Evolutionary conservation across 164 flowering plant species (phyloP), one percentile per base, ranked within the genome.

Genomic region (Vitis labrusca): DNA sequence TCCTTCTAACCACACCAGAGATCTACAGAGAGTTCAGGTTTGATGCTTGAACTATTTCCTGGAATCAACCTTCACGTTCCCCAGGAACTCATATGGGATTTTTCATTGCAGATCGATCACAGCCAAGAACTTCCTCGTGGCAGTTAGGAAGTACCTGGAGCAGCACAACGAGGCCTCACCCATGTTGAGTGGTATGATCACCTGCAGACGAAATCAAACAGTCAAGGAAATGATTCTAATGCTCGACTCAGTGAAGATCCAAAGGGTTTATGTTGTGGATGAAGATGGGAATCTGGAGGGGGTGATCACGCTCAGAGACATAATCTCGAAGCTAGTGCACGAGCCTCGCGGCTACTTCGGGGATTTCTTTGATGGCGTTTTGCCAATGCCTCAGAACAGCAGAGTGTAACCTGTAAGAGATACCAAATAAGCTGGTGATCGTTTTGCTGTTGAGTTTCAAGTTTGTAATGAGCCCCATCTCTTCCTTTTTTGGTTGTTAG

Each of bases 311-410:
- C 93, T 95, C 2, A 82, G 99, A 67, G 99, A 95, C 82, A 93
- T 95, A 65, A 95, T 95, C 74, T 93, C 99, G 48, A 95, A 83
- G 89, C 85, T 93, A 16, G 99, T 95, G 2, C 93, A 93, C 56
- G 98, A 95, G 75, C 99, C 99, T 10, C 91, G 72, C 12, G 89
- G 90, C 59, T 93, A 93, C 78, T 95, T 95, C 59, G 99, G 99
- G 7, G 93, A 95, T 74, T 95, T 95, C 88, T 93, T 95, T 55
- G 97, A 95, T 60, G 99, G 99, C 2, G 94, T 92, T 63, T 73
- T 92, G 59, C 98, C 97, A 0, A 73, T 89, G 50, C 98, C 98
- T 1, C 71, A 55, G 13, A 90, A 84, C 78, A 82, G 94, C 83
- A 81, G 93, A 64, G 97, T 94, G 59, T 92, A 72, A 71, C 44